phyloP scores from a whole-genome alignment of 139 green algal genomes.

The Micromonas pusilla region DNA sequence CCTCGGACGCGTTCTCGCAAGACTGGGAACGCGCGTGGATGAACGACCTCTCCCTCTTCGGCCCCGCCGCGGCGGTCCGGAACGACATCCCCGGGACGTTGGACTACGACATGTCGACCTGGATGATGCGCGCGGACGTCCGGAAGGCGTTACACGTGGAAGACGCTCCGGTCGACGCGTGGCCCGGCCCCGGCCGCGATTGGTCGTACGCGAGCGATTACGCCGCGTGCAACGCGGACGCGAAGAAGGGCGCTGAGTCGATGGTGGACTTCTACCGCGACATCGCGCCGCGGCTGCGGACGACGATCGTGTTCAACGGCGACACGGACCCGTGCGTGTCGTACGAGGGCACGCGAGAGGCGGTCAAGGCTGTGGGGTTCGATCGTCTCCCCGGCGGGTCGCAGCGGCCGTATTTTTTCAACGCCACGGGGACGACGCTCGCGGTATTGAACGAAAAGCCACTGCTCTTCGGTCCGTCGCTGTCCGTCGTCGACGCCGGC shows the following conservation, averaged over 20 bases:
- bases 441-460: constrained; percentile 20
- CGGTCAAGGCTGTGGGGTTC: constrained; percentile 25
- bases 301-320: constrained; percentile 35
- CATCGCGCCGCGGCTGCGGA: constrained; percentile 9
- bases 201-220: constrained; percentile 26
- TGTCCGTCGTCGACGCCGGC: not conserved
- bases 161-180: not conserved
- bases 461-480: constrained; percentile 18
- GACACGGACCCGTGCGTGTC: constrained; percentile 38
- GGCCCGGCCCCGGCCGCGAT: constrained; percentile 15
- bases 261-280: constrained; percentile 34
- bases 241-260: not conserved
- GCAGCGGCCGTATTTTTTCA: constrained; percentile 36
- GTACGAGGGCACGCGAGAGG: constrained; percentile 34
- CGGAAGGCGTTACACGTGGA: constrained; percentile 31
- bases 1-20: constrained; percentile 19
- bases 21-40: constrained; percentile 21
- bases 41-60: constrained; percentile 28
- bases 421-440: not conserved
- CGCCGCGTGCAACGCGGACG: constrained; percentile 32
- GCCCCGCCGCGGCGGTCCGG: constrained; percentile 5
- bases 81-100: not conserved
- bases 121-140: constrained; percentile 24
- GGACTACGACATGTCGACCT: constrained; percentile 14
- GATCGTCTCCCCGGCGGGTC: constrained; percentile 1